Conservation (phyloP, 768 basidiomycete genomes). For the Artomyces pyxidatus region DNA sequence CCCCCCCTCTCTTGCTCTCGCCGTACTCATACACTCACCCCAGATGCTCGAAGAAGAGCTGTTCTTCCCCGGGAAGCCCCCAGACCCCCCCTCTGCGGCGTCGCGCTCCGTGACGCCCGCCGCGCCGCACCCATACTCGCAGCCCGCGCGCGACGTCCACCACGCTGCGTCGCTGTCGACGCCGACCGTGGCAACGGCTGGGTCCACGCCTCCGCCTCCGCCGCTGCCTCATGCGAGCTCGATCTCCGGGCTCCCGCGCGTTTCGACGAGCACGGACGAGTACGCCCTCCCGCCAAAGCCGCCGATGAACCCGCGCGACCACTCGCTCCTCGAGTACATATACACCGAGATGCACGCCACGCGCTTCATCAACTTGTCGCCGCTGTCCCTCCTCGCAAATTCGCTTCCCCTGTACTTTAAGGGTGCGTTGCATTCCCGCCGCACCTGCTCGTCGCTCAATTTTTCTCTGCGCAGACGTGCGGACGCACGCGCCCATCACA, state of each 20-base stretch:
- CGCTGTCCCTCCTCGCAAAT: slow-evolving; percentile 53
- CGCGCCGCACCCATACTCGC: slow-evolving; percentile 1
- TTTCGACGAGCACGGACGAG: not conserved
- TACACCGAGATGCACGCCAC: slow-evolving; percentile 62
- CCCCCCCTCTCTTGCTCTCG: too few species aligned
- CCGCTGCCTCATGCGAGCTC: too few species aligned
- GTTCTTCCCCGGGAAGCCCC: slow-evolving; percentile 53
- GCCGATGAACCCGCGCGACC: slow-evolving; percentile 52
- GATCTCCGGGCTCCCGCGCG: too few species aligned
- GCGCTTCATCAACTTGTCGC: slow-evolving; percentile 60
- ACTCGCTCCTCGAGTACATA: slow-evolving; percentile 52
- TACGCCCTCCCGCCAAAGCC: not conserved
- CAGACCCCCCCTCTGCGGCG: slow-evolving; percentile 23
- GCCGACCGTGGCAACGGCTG: not conserved
- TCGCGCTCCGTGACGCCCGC: slow-evolving; percentile 9
- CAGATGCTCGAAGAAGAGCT: slow-evolving; percentile 72
- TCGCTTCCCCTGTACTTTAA: slow-evolving; percentile 52
- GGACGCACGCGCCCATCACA: slow-evolving; percentile 56
- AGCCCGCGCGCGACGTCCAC: not conserved
- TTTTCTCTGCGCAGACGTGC: slow-evolving; percentile 38
- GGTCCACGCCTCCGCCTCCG: not conserved
- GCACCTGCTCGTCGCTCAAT: not conserved
- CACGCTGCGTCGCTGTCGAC: not conserved
- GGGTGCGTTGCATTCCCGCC: slow-evolving; percentile 32
- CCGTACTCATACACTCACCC: too few species aligned